These are phyloP conservation scores for Trichophaea hybrida DNA, from an alignment of 2,329 filamentous ascomycete genomes.

Conservation along the genomic window DNA sequence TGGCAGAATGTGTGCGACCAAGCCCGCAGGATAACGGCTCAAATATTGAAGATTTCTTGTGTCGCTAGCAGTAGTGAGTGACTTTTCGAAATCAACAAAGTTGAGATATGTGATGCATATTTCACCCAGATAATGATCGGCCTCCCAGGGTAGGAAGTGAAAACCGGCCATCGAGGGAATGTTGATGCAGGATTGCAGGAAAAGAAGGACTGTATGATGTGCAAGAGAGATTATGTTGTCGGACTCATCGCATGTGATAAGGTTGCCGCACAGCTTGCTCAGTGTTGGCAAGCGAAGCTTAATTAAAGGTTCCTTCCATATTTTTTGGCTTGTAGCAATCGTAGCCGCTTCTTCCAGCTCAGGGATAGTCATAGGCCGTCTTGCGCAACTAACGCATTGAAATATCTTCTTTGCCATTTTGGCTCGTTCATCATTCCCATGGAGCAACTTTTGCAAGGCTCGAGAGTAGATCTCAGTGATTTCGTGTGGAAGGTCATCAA, in stretches of 20 bases:
- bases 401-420: constrained; percentile 27
- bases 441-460: constrained; percentile 26
- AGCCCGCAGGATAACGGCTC: no score
- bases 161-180: background rate
- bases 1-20: background rate
- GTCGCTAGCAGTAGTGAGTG: background rate
- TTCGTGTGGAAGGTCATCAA: constrained; percentile 29
- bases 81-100: constrained; percentile 12
- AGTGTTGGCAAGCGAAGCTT: background rate
- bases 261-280: constrained; percentile 27
- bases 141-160: background rate
- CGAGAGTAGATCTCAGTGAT: constrained; percentile 29
- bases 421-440: constrained; percentile 9
- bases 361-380: constrained; percentile 29
- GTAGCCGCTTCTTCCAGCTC: constrained; percentile 32
- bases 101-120: constrained; percentile 12
- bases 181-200: constrained; percentile 19
- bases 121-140: constrained; percentile 5
- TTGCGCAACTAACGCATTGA: constrained; percentile 29
- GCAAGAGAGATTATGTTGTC: constrained; percentile 29
- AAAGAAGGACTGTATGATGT: constrained; percentile 30
- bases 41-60: background rate
- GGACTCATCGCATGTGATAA: constrained; percentile 30
- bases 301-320: background rate
- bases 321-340: constrained; percentile 30